phyloP scores from a whole-genome alignment of 306 rosid genomes.

The Pterocarpus santalinus region DNA sequence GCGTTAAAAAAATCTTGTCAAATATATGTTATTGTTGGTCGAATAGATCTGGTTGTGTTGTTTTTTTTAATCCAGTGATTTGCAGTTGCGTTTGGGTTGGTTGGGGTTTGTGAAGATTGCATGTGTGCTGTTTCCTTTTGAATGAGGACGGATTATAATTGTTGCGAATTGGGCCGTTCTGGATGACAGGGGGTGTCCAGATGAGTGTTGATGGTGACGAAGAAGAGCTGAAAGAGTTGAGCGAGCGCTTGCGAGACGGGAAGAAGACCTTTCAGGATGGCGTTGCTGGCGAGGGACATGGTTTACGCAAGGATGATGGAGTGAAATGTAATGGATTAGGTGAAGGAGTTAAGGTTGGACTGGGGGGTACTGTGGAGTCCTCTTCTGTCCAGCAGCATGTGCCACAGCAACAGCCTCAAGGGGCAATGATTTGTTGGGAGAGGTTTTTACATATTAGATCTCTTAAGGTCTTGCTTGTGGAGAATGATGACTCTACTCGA shows the following conservation, averaged over 20 bases:
- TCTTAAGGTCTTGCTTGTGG: conserved; percentile 91
- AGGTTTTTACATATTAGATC: conserved; percentile 84
- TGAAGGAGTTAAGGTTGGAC: conserved; percentile 60
- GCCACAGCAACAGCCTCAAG: conserved; percentile 73
- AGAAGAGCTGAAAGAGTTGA: conserved; percentile 55
- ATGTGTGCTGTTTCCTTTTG: conserved; percentile 48
- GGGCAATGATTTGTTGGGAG: conserved; percentile 86
- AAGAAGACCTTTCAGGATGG: conserved; percentile 52
- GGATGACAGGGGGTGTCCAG: conserved; percentile 63
- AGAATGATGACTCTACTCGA: conserved; percentile 87
- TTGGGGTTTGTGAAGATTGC: conserved; percentile 45
- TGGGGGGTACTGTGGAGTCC: conserved; percentile 52
- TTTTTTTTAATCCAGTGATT: conserved; percentile 41
- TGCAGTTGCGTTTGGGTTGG: conserved; percentile 49
- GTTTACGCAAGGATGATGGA: conserved; percentile 50
- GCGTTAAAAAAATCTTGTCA: conserved; percentile 1
- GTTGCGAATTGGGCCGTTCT: conserved; percentile 53
- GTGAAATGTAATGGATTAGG: conserved; percentile 58
- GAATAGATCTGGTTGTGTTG: conserved; percentile 33
- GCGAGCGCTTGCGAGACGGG: conserved; percentile 51
- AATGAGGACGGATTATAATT: conserved; percentile 55
- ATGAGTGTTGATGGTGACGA: conserved; percentile 64
- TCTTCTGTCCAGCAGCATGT: conserved; percentile 56
- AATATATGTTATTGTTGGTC: conserved; percentile 10
- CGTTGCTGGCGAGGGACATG: conserved; percentile 47